Percentiles rank a stretch among this genome's conserved stretches.
Conservation (phyloP, 106 monocot species). For the Dioscorea dumetorum region DNA sequence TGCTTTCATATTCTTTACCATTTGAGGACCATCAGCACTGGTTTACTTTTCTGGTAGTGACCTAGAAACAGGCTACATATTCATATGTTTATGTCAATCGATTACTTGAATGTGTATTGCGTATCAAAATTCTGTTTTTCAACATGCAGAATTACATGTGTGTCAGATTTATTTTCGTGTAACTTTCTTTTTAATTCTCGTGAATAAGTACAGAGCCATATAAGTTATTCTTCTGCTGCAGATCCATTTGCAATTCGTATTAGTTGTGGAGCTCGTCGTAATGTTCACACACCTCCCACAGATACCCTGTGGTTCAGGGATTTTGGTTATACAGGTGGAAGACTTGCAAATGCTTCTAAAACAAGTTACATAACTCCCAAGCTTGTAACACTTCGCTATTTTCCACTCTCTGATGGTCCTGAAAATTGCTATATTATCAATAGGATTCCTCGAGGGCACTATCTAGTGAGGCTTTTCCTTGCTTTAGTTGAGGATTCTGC, state of each 20-base stretch:
- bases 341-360: slow-evolving; percentile 48
- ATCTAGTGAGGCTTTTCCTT: slow-evolving; percentile 71
- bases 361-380: slow-evolving; percentile 61
- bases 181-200: not conserved
- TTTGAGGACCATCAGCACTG: too few relatives aligned
- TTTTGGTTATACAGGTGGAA: slow-evolving; percentile 89
- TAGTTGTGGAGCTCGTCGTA: slow-evolving; percentile 78
- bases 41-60: too few relatives aligned
- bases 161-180: too few relatives aligned
- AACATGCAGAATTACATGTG: not conserved
- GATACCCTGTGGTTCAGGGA: slow-evolving; percentile 79
- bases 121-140: not conserved
- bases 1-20: too few relatives aligned
- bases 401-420: slow-evolving; percentile 90
- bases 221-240: slow-evolving; percentile 20
- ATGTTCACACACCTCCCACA: slow-evolving; percentile 46
- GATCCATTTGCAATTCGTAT: slow-evolving; percentile 80
- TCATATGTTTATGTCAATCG: not conserved
- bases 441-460: slow-evolving; percentile 60
- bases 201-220: not conserved
- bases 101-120: not conserved
- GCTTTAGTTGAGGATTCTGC: slow-evolving; percentile 47
- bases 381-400: slow-evolving; percentile 83
- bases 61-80: too few relatives aligned
- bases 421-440: slow-evolving; percentile 92